Evolutionary conservation across 2,329 filamentous ascomycete species (phyloP), one percentile per base, ranked within the genome.

Genomic region (Aspergillus piperis): DNA sequence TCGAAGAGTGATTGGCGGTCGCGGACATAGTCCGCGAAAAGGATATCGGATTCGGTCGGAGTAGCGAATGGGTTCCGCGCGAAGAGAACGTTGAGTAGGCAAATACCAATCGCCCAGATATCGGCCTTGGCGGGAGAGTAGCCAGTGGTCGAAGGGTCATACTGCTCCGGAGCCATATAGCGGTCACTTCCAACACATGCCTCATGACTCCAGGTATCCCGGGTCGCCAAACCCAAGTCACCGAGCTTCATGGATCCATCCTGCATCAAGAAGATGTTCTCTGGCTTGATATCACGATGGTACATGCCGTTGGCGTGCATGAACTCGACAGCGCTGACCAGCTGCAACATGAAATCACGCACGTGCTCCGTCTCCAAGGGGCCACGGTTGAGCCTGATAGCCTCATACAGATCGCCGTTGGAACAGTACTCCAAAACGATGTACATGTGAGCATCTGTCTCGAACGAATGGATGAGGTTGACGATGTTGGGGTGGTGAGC

Each of bases 141-240:
- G 61, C 95, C 95, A 64, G 86, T 87, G 64, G 88, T 89, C 67
- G 88, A 87, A 56, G 93, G 92, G 75, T 98, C 94, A 71, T 95
- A 98, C 78, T 99, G 95, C 79, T 99, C 95, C 5, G 95, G 95
- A 58, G 95, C 93, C 95, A 99, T 99, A 81, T 99, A 99, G 58
- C 95, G 92, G 75, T 99, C 95, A 75, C 95, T 98, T 66, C 95
- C 95, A 50, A 99, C 95, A 63, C 91, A 95, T 64, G 90, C 89
- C 81, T 99, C 95, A 70, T 90, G 90, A 23, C 91, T 96, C 92
- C 92, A 96, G 68, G 88, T 83, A 63, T 96, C 92, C 6, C 88
- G 90, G 10, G 94, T 97, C 54, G 93, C 93, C 64, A 99, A 83
- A 57, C 95, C 95, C 75, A 98, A 96, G 77, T 99, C 95, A 71